Evolutionary conservation across 176 grass and related monocot genomes (phyloP).

Genomic region (Secale cereale): DNA sequence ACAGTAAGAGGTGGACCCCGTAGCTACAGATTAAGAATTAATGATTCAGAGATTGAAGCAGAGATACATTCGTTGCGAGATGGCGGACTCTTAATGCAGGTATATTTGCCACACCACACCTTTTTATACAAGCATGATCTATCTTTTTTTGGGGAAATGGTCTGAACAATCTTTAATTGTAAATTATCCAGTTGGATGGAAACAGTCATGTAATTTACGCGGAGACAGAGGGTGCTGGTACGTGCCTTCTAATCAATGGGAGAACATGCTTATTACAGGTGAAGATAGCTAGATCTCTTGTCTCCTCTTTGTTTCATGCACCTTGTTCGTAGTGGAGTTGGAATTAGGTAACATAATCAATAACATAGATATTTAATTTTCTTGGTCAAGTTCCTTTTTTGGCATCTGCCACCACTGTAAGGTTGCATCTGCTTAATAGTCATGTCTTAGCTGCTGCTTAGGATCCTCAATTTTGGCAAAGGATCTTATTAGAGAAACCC

Average conservation of each 20-base stretch:
- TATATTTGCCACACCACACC: conserved; percentile 16
- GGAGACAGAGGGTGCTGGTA: conserved; percentile 89
- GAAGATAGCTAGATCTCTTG: conserved; percentile 9
- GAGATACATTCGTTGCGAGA: conserved; percentile 88
- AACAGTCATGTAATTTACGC: conserved; percentile 93
- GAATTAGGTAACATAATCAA: background rate
- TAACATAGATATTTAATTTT: background rate
- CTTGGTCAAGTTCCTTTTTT: background rate
- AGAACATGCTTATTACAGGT: conserved; percentile 96
- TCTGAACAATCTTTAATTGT: conserved; percentile 20
- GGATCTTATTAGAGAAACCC: background rate
- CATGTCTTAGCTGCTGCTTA: background rate
- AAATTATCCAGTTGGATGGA: conserved; percentile 73
- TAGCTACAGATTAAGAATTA: conserved; percentile 83
- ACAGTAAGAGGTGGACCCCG: conserved; percentile 77
- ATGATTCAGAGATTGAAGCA: conserved; percentile 75
- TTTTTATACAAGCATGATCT: background rate
- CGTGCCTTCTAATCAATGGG: conserved; percentile 91
- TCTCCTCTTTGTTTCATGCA: conserved; percentile 13
- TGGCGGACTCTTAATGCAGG: conserved; percentile 95
- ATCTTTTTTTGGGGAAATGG: background rate
- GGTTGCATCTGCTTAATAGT: background rate
- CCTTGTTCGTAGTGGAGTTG: background rate
- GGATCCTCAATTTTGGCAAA: background rate
- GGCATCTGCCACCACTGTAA: conserved; percentile 12